These are phyloP conservation scores for Penicillium brasilianum DNA, from an alignment of 2,329 filamentous ascomycete species.

Conservation along the genomic window DNA sequence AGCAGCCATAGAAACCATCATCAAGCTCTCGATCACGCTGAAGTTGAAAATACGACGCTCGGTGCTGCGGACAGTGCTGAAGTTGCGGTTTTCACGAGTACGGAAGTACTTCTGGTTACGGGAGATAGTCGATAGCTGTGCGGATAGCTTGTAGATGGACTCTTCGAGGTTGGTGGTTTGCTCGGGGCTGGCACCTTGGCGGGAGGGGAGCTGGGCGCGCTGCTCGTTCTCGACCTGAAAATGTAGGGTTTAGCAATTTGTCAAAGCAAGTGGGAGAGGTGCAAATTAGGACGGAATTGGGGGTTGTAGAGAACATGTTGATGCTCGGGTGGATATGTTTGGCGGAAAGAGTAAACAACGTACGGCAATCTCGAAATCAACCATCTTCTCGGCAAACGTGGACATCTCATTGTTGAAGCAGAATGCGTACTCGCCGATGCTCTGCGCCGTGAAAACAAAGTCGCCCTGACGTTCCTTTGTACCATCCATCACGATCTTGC, in stretches of 20 bases:
- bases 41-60: slow-evolving; percentile 97
- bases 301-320: not conserved
- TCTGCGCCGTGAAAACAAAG: slow-evolving; percentile 94
- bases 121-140: slow-evolving; percentile 89
- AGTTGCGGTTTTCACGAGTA: slow-evolving; percentile 97
- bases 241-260: not conserved
- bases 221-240: slow-evolving; percentile 85
- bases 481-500: slow-evolving; percentile 81
- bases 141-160: slow-evolving; percentile 91
- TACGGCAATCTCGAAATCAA: slow-evolving; percentile 97
- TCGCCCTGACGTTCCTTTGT: slow-evolving; percentile 94
- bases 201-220: slow-evolving; percentile 80
- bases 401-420: slow-evolving; percentile 99
- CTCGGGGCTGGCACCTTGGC: slow-evolving; percentile 85
- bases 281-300: not conserved
- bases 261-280: not conserved
- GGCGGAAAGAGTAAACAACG: slow-evolving; percentile 39
- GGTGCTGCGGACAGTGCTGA: slow-evolving; percentile 95
- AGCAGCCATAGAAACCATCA: slow-evolving; percentile 94
- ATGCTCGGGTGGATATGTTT: not conserved
- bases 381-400: slow-evolving; percentile 94
- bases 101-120: slow-evolving; percentile 99
- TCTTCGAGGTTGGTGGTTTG: slow-evolving; percentile 90
- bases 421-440: slow-evolving; percentile 88
- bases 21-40: slow-evolving; percentile 85